A percentile compares a stretch with the other conserved stretches of the same genome.
phyloP scores from a whole-genome alignment of 2,329 filamentous ascomycete genomes.

The Echinosphaeria canescens region DNA sequence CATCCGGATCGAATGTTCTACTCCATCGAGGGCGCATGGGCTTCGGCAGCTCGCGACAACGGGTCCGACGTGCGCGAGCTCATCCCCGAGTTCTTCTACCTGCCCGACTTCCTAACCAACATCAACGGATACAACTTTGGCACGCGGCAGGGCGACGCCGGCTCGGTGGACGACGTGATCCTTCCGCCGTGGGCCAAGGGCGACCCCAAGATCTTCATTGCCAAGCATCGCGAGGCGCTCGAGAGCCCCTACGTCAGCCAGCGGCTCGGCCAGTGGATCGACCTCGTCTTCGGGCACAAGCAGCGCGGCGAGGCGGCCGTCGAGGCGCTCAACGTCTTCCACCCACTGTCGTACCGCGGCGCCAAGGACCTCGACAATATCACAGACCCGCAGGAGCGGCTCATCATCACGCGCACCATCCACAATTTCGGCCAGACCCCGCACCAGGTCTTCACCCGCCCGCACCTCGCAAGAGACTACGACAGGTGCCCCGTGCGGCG shows the following conservation, averaged over 20 bases:
- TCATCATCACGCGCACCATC: constrained; percentile 86
- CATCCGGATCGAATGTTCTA: constrained; percentile 92
- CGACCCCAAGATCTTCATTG: constrained; percentile 85
- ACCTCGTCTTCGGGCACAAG: constrained; percentile 84
- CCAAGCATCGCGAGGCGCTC: constrained; percentile 85
- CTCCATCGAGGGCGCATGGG: constrained; percentile 79
- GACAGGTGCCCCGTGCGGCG: constrained; percentile 39
- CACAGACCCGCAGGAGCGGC: constrained; percentile 64
- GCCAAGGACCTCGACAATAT: constrained; percentile 86
- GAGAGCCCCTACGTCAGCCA: constrained; percentile 86
- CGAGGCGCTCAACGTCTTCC: constrained; percentile 86
- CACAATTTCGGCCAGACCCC: constrained; percentile 98
- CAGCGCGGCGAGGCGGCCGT: constrained; percentile 84
- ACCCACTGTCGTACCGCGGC: constrained; percentile 86
- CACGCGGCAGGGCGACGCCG: constrained; percentile 56
- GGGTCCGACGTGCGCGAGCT: constrained; percentile 90
- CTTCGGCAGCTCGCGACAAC: constrained; percentile 70
- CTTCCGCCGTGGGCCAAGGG: constrained; percentile 96
- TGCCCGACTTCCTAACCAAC: constrained; percentile 90
- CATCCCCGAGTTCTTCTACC: constrained; percentile 92
- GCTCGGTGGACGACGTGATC: constrained; percentile 63
- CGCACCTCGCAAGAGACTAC: constrained; percentile 60
- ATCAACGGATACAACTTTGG: constrained; percentile 92
- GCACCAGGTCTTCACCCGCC: constrained; percentile 72
- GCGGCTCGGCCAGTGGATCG: constrained; percentile 86